Evolutionary conservation across 179 eudicot genomes (phyloP).

Genomic region (Actinidia polygama): DNA sequence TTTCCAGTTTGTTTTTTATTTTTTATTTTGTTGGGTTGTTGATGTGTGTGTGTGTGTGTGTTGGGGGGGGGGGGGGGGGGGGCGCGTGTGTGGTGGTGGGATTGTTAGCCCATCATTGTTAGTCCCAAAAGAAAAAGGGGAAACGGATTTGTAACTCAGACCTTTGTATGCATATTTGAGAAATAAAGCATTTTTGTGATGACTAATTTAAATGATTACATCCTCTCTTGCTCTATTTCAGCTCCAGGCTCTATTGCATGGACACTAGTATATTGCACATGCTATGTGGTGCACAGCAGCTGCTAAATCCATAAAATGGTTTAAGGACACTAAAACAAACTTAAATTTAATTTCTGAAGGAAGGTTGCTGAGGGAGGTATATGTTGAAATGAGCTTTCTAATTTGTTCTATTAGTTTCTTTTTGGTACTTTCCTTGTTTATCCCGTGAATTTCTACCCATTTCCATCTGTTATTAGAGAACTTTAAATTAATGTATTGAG

Average conservation of each 20-base stretch:
- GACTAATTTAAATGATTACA: not conserved
- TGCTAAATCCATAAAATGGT: slow-evolving; percentile 77
- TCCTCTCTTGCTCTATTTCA: slow-evolving; percentile 34
- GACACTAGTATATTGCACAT: slow-evolving; percentile 95
- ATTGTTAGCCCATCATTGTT: too few relatives aligned
- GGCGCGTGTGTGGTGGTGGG: too few relatives aligned
- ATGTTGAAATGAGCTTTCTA: slow-evolving; percentile 11
- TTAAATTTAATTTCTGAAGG: slow-evolving; percentile 59
- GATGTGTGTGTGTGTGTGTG: not conserved
- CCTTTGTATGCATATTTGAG: not conserved
- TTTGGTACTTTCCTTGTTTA: not conserved
- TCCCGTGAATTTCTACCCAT: slow-evolving; percentile 5
- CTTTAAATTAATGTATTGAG: too few relatives aligned
- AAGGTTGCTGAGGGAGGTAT: slow-evolving; percentile 76
- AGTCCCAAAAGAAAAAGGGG: too few relatives aligned
- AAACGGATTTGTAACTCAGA: too few relatives aligned
- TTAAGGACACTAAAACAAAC: slow-evolving; percentile 75
- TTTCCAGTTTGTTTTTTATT: not conserved
- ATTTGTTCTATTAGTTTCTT: not conserved
- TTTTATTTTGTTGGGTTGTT: not conserved
- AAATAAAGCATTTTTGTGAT: not conserved
- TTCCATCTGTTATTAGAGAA: not conserved
- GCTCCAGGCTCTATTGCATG: slow-evolving; percentile 93
- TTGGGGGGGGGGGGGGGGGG: too few relatives aligned
- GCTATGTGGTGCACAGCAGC: slow-evolving; percentile 96